Evolutionary conservation across 75 land plant species (phyloP).

Genomic region (Selaginella tamariscina): DNA sequence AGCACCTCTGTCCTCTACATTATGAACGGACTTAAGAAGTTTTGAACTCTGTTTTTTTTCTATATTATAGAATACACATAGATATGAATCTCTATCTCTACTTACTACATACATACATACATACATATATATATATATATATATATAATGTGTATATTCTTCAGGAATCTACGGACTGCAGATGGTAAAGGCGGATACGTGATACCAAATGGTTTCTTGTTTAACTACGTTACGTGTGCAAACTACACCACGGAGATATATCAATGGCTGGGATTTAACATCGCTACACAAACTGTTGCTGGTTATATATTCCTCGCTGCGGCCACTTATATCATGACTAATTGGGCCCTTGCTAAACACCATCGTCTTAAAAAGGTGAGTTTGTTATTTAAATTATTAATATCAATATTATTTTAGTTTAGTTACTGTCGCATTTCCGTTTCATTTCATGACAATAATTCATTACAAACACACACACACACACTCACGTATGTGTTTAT

Average conservation of each 20-base stretch:
- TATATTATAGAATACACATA: too few species aligned
- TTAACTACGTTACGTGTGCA: constrained; percentile 89
- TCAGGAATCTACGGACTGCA: constrained; percentile 55
- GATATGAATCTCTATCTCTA: too few species aligned
- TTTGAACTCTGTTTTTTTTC: too few species aligned
- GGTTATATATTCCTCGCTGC: constrained; percentile 80
- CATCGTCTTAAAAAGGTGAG: constrained; percentile 74
- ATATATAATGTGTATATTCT: too few species aligned
- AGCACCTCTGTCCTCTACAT: too few species aligned
- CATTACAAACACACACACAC: too few species aligned
- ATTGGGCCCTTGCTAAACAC: constrained; percentile 93
- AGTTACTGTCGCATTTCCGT: neutral
- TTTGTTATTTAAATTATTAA: too few species aligned
- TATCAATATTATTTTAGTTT: too few species aligned
- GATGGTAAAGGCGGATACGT: constrained; percentile 83
- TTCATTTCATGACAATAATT: neutral
- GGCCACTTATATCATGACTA: constrained; percentile 67
- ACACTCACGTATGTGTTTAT: too few species aligned
- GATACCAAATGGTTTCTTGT: constrained; percentile 76
- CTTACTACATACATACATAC: too few species aligned
- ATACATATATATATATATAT: too few species aligned
- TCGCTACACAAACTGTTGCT: constrained; percentile 87
- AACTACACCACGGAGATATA: constrained; percentile 96
- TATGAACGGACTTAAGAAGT: too few species aligned
- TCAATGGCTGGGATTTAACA: constrained; percentile 93